phyloP scores from a whole-genome alignment of 2,329 filamentous ascomycete genomes.

The Fusarium multiceps region DNA sequence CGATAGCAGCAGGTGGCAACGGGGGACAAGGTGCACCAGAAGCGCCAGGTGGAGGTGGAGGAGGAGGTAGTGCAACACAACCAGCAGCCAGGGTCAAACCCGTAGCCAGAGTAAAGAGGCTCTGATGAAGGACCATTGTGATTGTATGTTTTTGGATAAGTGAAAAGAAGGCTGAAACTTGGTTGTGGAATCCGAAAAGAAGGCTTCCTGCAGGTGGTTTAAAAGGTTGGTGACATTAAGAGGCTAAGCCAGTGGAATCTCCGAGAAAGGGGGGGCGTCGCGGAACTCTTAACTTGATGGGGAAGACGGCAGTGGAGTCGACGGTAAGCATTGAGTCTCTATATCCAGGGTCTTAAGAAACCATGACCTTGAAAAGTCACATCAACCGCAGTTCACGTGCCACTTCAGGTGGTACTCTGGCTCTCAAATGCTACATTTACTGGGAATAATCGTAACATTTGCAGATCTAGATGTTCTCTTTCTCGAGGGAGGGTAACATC shows the following conservation, averaged over 20 bases:
- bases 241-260: neutral
- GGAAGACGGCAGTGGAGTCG: slow-evolving; percentile 18
- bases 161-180: neutral
- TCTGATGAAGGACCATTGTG: slow-evolving; percentile 33
- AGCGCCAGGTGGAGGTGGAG: neutral
- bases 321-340: neutral
- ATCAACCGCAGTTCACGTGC: neutral
- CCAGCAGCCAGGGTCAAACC: slow-evolving; percentile 34
- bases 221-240: neutral
- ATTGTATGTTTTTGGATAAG: slow-evolving; percentile 1
- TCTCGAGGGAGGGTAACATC: neutral
- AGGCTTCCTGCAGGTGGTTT: neutral
- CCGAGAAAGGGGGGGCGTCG: slow-evolving; percentile 10
- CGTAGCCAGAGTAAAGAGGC: slow-evolving; percentile 15
- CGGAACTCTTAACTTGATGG: neutral
- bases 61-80: slow-evolving; percentile 9
- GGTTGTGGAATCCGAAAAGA: neutral
- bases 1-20: slow-evolving; percentile 28
- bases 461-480: neutral
- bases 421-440: neutral
- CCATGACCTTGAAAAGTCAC: neutral
- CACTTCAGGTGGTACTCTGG: neutral
- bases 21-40: neutral
- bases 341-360: neutral
- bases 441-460: neutral